Evolutionary conservation across 192 early-diverging fungal species (phyloP).

Genomic region (Gaertneriomyces sp.): DNA sequence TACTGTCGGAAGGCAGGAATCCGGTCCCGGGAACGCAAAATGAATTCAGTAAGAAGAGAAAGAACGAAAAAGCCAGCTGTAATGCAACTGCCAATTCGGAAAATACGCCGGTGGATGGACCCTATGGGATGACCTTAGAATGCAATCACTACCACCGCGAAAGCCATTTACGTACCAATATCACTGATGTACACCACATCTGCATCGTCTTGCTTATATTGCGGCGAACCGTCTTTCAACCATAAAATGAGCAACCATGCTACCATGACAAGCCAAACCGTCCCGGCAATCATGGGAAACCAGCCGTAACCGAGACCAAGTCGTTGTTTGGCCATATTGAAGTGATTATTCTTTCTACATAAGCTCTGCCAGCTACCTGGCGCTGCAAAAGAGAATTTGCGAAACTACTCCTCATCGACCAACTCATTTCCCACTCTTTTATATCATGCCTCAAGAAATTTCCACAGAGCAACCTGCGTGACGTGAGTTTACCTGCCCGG

Average conservation of each 20-base stretch:
- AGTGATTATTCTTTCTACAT: too few relatives aligned
- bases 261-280: constrained; percentile 14
- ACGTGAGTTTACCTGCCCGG: too few relatives aligned
- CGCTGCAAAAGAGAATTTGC: too few relatives aligned
- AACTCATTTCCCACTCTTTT: too few relatives aligned
- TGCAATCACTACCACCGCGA: neutral
- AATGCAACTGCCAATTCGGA: constrained; percentile 15
- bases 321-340: too few relatives aligned
- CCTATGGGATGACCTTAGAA: neutral
- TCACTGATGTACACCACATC: constrained; percentile 26
- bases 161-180: constrained; percentile 14
- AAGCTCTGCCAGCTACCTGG: too few relatives aligned
- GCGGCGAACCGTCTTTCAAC: constrained; percentile 14
- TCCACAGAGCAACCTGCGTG: too few relatives aligned
- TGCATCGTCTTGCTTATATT: constrained; percentile 28
- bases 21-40: constrained; percentile 8
- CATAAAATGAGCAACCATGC: constrained; percentile 22
- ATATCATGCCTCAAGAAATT: too few relatives aligned
- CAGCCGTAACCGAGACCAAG: too few relatives aligned
- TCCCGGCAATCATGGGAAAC: constrained; percentile 11
- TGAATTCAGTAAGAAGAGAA: constrained; percentile 16
- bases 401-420: too few relatives aligned
- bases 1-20: neutral
- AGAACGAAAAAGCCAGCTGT: constrained; percentile 23
- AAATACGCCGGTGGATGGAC: constrained; percentile 22